Conservation (phyloP, 2,329 filamentous ascomycete species). For the Geoglossum cookeanum region DNA sequence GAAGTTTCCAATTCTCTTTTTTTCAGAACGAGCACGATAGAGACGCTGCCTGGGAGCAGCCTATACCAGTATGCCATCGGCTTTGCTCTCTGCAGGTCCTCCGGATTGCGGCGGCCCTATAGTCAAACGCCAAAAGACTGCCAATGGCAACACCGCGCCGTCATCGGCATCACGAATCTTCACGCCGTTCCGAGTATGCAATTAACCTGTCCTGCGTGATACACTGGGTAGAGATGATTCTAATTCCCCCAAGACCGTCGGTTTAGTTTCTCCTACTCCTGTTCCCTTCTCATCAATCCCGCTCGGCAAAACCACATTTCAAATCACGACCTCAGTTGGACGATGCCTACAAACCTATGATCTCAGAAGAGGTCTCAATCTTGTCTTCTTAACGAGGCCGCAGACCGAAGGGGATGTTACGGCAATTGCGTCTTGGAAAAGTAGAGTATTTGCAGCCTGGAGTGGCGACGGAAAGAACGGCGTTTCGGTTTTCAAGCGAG, state of each 20-base stretch:
- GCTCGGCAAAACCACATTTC: conserved; percentile 84
- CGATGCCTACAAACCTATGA: conserved; percentile 90
- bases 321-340: conserved; percentile 90
- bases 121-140: not conserved
- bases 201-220: not conserved
- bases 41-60: not conserved
- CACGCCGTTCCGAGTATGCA: conserved; percentile 70
- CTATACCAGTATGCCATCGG: not conserved
- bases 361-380: conserved; percentile 68
- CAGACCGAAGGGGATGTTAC: conserved; percentile 76
- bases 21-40: not conserved
- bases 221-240: not conserved
- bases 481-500: conserved; percentile 81
- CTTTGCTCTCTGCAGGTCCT: not conserved
- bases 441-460: conserved; percentile 79
- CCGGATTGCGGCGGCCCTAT: not conserved
- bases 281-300: conserved; percentile 83
- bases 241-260: conserved; percentile 48
- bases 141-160: not conserved
- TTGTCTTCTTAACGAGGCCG: conserved; percentile 83
- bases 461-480: conserved; percentile 37
- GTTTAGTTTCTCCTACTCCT: conserved; percentile 73
- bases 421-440: conserved; percentile 72
- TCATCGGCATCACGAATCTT: conserved; percentile 39
- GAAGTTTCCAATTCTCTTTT: not conserved